These are phyloP conservation scores for Asclepias syriaca DNA, from an alignment of 257 asterid species.

Conservation along the genomic window DNA sequence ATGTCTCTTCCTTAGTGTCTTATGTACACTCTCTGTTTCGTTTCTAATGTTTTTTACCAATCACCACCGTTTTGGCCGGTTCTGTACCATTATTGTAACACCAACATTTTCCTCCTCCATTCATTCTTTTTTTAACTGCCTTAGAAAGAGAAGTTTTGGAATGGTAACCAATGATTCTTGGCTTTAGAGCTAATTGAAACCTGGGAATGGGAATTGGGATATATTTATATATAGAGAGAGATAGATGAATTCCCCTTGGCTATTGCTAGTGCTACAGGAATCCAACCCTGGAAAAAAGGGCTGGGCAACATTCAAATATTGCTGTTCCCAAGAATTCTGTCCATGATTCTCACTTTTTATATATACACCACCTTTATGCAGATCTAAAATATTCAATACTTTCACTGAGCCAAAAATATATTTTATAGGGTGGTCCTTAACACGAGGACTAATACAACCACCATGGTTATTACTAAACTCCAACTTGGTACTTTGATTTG, in stretches of 20 bases:
- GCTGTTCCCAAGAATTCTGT: conserved; percentile 48
- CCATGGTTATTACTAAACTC: conserved; percentile 19
- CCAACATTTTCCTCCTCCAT: neutral
- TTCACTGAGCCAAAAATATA: conserved; percentile 5
- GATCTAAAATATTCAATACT: conserved; percentile 41
- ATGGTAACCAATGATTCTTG: neutral
- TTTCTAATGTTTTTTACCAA: neutral
- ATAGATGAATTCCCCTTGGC: conserved; percentile 2
- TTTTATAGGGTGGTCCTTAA: conserved; percentile 11
- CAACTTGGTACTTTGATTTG: conserved; percentile 21
- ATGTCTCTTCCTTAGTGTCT: neutral
- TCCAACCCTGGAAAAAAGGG: neutral
- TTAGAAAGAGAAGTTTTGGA: neutral
- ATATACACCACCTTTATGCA: conserved; percentile 25
- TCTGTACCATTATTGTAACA: neutral
- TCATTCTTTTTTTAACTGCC: neutral
- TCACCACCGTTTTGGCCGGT: neutral
- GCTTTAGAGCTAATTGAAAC: neutral
- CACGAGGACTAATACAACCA: neutral
- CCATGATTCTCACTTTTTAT: conserved; percentile 28
- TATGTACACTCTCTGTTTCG: neutral
- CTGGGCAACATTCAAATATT: conserved; percentile 17
- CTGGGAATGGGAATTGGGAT: conserved; percentile 3
- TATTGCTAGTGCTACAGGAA: conserved; percentile 11
- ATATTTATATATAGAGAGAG: too few species aligned